Base-by-base conservation (phyloP, 208 protist species). In the Crithidia bombi region DNA sequence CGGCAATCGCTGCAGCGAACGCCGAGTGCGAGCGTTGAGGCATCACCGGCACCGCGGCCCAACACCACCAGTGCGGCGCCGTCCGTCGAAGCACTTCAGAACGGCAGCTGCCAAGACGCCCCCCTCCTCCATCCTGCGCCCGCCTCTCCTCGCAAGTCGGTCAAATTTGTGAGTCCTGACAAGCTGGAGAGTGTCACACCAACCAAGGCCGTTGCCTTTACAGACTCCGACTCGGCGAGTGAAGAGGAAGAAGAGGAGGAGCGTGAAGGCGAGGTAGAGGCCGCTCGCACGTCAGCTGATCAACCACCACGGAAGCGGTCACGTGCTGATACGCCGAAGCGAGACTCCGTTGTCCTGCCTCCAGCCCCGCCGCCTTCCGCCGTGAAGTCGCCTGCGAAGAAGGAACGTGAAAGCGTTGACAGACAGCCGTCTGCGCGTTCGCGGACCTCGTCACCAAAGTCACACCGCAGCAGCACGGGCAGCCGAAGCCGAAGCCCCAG, bases 81-180 rank as follows among this genome's bases (percentile, higher is more conserved):
- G 21, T 26, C 26, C 11, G 9, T 0, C 3, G 36, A 6, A 44
- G 61, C 30, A 5, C 3, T 57, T 1, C 52, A 26, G 32, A 41
- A 43, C 50, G 14, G 15, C 21, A 50, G 9, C 28, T 32, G 36
- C 54, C 41, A 41, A 4, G 35, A 5, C 19, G 28, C n/a, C 43
- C 15, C 2, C 21, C 19, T 28, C n/a, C 23, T n/a, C 33, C 38
- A 5, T 21, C 2, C 44, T 5, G 17, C 15, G 50, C 55, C 39
- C 63, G 74, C 44, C 44, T 57, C 73, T 33, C 72, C 78, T n/a
- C 85, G 88, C 51, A 93, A 93, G 88, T 93, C 88, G 19, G 88
- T 93, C 54, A 76, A 55, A 46, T 93, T 93, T 56, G 73, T 83
- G 36, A 84, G 85, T 32, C 74, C 75, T 26, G 78, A 73, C 49